phyloP scores from a whole-genome alignment of 306 rosid species.

The Leucaena leucocephala region DNA sequence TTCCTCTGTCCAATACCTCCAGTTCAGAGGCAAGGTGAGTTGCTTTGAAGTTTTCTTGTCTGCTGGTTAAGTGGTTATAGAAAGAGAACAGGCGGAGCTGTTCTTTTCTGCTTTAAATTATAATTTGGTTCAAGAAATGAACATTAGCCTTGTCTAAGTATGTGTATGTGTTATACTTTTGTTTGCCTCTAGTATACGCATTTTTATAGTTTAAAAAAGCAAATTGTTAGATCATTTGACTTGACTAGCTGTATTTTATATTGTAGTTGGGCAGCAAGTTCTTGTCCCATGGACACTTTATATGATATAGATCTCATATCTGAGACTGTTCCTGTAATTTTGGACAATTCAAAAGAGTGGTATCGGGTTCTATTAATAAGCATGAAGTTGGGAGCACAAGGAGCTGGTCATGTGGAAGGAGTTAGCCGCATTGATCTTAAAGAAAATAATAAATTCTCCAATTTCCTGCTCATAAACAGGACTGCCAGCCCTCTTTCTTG shows the following conservation, averaged over 20 bases:
- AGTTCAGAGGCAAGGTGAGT: constrained; percentile 76
- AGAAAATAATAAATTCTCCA: constrained; percentile 61
- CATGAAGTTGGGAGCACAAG: constrained; percentile 85
- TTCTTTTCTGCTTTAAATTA: constrained; percentile 18
- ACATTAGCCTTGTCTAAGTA: neutral
- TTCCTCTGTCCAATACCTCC: constrained; percentile 57
- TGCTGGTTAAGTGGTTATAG: constrained; percentile 11
- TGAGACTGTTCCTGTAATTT: constrained; percentile 76
- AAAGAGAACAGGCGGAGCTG: neutral
- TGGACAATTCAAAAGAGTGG: constrained; percentile 91
- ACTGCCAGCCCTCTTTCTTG: constrained; percentile 91
- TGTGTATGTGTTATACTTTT: neutral
- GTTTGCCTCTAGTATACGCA: neutral
- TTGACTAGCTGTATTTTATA: constrained; percentile 37
- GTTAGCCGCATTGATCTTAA: constrained; percentile 66
- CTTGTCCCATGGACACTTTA: constrained; percentile 87
- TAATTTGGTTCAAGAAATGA: neutral
- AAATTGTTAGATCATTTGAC: constrained; percentile 30
- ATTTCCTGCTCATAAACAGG: constrained; percentile 84
- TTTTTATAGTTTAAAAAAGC: neutral
- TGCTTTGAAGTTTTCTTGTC: constrained; percentile 23
- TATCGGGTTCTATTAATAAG: constrained; percentile 63
- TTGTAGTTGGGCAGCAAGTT: constrained; percentile 76
- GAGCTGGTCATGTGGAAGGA: constrained; percentile 66
- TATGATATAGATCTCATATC: constrained; percentile 76